Conservation (phyloP, 2,329 filamentous ascomycete genomes). For the Thelonectria olida region DNA sequence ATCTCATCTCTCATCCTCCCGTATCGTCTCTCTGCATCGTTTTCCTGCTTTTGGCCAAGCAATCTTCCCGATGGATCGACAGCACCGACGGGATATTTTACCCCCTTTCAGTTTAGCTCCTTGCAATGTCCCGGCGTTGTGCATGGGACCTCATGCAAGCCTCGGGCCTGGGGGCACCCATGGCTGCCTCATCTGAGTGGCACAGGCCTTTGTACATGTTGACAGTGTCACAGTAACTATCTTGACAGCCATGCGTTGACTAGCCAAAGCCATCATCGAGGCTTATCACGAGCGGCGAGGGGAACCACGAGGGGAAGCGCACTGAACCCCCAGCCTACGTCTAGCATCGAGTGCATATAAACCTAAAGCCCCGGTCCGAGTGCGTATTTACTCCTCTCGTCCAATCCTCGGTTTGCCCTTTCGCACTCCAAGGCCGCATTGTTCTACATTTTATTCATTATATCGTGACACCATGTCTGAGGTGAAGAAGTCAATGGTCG, state of each 20-base stretch:
- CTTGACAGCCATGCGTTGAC: background rate
- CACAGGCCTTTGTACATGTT: background rate
- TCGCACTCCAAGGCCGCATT: background rate
- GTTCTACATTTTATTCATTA: background rate
- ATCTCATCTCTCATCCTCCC: background rate
- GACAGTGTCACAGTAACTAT: background rate
- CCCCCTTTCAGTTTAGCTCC: slow-evolving; percentile 11
- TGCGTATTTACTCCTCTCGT: background rate
- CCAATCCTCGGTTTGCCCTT: background rate
- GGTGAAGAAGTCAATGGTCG: background rate
- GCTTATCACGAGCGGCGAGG: slow-evolving; percentile 14
- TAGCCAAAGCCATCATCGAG: slow-evolving; percentile 1
- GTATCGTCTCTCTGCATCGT: background rate
- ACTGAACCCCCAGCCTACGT: background rate
- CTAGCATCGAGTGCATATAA: background rate
- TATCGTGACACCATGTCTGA: slow-evolving; percentile 1
- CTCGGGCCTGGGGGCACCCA: background rate
- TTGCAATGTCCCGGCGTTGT: background rate
- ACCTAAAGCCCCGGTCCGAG: background rate
- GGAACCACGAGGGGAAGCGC: background rate
- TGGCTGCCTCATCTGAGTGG: background rate
- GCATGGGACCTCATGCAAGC: slow-evolving; percentile 7
- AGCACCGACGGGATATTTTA: slow-evolving; percentile 14
- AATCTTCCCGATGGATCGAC: slow-evolving; percentile 9
- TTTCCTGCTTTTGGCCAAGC: slow-evolving; percentile 8